phyloP scores from a whole-genome alignment of 2,329 filamentous ascomycete species.

The Remersonia thermophila region DNA sequence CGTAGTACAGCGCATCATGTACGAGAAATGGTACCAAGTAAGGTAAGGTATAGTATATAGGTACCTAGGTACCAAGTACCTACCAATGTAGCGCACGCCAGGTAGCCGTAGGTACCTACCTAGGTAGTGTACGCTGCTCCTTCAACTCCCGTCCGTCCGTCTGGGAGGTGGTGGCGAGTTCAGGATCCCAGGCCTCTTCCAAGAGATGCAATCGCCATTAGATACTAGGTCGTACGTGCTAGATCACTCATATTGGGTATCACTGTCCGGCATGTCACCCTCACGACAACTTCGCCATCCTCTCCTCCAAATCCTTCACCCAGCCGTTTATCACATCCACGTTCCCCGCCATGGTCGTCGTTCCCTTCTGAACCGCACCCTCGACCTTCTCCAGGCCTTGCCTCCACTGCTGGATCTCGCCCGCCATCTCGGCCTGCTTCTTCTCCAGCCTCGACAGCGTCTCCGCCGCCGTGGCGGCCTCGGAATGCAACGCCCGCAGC shows the following conservation, averaged over 20 bases:
- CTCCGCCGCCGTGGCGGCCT: slow-evolving; percentile 70
- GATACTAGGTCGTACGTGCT: too few relatives aligned
- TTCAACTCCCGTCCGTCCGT: too few relatives aligned
- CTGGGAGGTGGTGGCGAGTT: too few relatives aligned
- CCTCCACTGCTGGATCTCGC: slow-evolving; percentile 77
- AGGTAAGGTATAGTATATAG: too few relatives aligned
- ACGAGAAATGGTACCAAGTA: too few relatives aligned
- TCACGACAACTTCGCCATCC: slow-evolving; percentile 47
- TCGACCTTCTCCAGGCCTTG: slow-evolving; percentile 72
- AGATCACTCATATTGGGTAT: background rate
- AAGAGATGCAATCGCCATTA: too few relatives aligned
- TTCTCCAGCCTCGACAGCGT: slow-evolving; percentile 66
- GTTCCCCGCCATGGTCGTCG: slow-evolving; percentile 62
- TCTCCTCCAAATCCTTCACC: slow-evolving; percentile 76
- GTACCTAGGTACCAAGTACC: too few relatives aligned
- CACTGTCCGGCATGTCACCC: background rate
- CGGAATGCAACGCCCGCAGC: slow-evolving; percentile 71
- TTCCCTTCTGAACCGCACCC: slow-evolving; percentile 56
- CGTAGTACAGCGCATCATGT: too few relatives aligned
- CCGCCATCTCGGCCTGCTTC: slow-evolving; percentile 68
- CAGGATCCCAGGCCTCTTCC: too few relatives aligned
- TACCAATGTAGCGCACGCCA: too few relatives aligned
- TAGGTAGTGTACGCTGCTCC: too few relatives aligned
- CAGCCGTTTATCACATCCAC: slow-evolving; percentile 75
- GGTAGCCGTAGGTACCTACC: too few relatives aligned